Conservation (phyloP, 768 basidiomycete species). For the Boletus fagicola region DNA sequence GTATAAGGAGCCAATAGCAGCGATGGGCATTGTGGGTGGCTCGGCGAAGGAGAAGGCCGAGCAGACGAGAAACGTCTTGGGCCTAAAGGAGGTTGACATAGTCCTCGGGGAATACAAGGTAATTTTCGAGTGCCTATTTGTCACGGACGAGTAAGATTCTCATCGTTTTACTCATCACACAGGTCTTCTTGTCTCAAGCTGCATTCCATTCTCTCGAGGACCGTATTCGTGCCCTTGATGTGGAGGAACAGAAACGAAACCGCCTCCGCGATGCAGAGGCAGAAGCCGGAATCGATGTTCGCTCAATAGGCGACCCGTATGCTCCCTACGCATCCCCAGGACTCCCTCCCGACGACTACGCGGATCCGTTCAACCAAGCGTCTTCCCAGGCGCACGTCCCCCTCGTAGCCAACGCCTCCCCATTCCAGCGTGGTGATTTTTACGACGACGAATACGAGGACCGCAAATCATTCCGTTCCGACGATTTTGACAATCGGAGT, state of each 20-base stretch:
- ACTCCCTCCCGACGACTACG: slow-evolving; percentile 43
- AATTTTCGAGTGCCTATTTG: neutral
- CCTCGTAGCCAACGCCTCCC: slow-evolving; percentile 78
- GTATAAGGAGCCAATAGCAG: slow-evolving; percentile 67
- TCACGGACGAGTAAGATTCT: slow-evolving; percentile 1
- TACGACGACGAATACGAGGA: slow-evolving; percentile 84
- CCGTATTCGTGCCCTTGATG: slow-evolving; percentile 74
- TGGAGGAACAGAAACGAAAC: slow-evolving; percentile 83
- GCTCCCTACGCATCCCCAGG: slow-evolving; percentile 68
- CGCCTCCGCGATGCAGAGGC: slow-evolving; percentile 73
- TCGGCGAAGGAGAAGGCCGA: slow-evolving; percentile 58
- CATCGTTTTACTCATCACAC: neutral
- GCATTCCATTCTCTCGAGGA: slow-evolving; percentile 92
- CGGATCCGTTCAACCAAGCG: slow-evolving; percentile 48
- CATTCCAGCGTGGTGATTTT: slow-evolving; percentile 72
- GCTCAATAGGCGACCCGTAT: slow-evolving; percentile 64
- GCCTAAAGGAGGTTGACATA: slow-evolving; percentile 65
- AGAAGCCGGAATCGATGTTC: slow-evolving; percentile 62
- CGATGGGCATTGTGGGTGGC: slow-evolving; percentile 58
- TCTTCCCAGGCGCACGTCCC: slow-evolving; percentile 74
- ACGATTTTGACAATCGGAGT: slow-evolving; percentile 80
- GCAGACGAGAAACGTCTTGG: slow-evolving; percentile 55
- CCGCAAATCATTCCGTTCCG: slow-evolving; percentile 65
- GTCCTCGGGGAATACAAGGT: slow-evolving; percentile 86
- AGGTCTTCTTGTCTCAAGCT: slow-evolving; percentile 86